These are phyloP conservation scores for Xylaria acuta DNA, from an alignment of 495 filamentous ascomycete species.

Conservation along the genomic window DNA sequence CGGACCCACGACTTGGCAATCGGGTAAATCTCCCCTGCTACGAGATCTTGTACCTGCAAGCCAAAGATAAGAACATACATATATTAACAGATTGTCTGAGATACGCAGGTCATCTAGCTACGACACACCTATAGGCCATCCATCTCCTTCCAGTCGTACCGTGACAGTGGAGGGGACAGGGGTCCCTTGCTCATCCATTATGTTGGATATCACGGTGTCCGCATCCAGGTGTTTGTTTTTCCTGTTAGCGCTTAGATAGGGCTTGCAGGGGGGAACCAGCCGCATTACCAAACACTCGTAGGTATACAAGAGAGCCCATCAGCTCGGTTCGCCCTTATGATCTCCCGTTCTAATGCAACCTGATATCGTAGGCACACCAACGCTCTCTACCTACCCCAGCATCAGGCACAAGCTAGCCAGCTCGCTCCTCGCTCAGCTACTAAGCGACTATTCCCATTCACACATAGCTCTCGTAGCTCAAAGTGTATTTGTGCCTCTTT, in stretches of 20 bases:
- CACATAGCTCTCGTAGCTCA: background rate
- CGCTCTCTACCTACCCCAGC: background rate
- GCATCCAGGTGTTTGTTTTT: background rate
- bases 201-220: background rate
- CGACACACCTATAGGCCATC: background rate
- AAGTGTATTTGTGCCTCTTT: background rate
- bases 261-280: slow-evolving; percentile 14
- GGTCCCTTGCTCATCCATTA: background rate
- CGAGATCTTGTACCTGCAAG: background rate
- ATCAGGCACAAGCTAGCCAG: background rate
- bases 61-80: no score
- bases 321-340: background rate
- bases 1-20: background rate
- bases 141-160: background rate
- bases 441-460: slow-evolving; percentile 1
- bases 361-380: background rate
- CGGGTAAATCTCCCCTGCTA: background rate
- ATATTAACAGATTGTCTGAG: background rate
- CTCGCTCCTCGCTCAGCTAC: slow-evolving; percentile 11
- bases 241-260: background rate
- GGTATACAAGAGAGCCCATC: background rate
- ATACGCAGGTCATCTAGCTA: background rate
- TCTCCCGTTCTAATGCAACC: slow-evolving; percentile 11
- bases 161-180: background rate
- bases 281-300: background rate